Evolutionary conservation across 768 basidiomycete genomes (phyloP).

Genomic region (Crepidotus variabilis): DNA sequence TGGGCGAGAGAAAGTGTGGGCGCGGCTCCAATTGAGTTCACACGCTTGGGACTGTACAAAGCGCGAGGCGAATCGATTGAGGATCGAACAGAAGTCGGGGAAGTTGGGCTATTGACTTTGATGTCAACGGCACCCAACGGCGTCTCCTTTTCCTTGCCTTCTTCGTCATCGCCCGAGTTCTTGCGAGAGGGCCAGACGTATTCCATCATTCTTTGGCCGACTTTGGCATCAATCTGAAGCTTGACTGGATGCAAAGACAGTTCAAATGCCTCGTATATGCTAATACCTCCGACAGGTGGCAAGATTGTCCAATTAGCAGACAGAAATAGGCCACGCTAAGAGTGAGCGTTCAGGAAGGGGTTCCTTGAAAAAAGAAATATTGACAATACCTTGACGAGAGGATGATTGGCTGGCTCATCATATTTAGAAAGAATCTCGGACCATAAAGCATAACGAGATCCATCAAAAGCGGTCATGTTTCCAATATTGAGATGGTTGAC

Average conservation of each 20-base stretch:
- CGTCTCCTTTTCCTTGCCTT: constrained; percentile 14
- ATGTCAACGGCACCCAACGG: constrained; percentile 14
- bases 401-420: constrained; percentile 65
- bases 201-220: constrained; percentile 80
- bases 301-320: constrained; percentile 77
- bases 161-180: constrained; percentile 23
- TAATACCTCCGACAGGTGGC: constrained; percentile 92
- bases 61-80: constrained; percentile 51
- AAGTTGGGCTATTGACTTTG: constrained; percentile 19
- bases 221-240: constrained; percentile 79
- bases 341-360: not conserved
- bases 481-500: constrained; percentile 72
- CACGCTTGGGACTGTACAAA: constrained; percentile 19
- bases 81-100: constrained; percentile 25
- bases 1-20: not conserved
- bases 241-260: constrained; percentile 82
- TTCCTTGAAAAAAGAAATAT: not conserved
- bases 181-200: constrained; percentile 80
- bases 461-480: constrained; percentile 84
- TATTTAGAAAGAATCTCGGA: constrained; percentile 84
- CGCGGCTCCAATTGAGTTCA: constrained; percentile 6
- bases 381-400: constrained; percentile 59
- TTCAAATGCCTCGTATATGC: constrained; percentile 81
- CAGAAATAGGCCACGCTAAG: constrained; percentile 68
- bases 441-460: constrained; percentile 77